These are phyloP conservation scores for Ensete glaucum DNA, from an alignment of 176 grass and related monocot species.

Conservation along the genomic window DNA sequence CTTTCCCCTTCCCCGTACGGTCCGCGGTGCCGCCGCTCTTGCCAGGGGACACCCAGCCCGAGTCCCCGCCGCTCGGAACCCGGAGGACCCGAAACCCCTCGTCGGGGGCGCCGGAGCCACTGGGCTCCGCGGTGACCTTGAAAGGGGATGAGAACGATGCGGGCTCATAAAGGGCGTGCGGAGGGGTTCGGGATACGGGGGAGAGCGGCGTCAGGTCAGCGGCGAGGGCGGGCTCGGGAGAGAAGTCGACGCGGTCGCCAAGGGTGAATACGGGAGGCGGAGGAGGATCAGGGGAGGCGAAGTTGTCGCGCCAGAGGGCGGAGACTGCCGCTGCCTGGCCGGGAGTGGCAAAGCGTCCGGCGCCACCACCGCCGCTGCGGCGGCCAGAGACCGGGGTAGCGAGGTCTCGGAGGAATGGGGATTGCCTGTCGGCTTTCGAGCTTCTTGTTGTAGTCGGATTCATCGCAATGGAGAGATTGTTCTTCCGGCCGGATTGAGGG, in stretches of 20 bases:
- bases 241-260: slow-evolving; percentile 8
- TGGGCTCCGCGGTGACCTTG: background rate
- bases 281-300: slow-evolving; percentile 6
- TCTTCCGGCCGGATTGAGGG: background rate
- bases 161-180: background rate
- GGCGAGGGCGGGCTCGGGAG: slow-evolving; percentile 4
- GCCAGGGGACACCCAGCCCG: background rate
- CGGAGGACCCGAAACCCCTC: background rate
- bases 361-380: background rate
- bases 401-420: slow-evolving; percentile 13
- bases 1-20: slow-evolving; percentile 19
- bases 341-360: slow-evolving; percentile 10
- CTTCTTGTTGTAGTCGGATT: background rate
- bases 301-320: slow-evolving; percentile 10
- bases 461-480: background rate
- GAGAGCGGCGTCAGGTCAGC: background rate
- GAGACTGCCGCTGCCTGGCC: slow-evolving; percentile 8
- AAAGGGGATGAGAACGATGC: background rate
- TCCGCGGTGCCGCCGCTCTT: background rate
- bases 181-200: background rate
- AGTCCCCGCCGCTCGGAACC: background rate
- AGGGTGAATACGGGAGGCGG: slow-evolving; percentile 9
- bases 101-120: background rate
- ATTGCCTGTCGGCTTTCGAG: background rate
- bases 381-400: background rate